phyloP scores from a whole-genome alignment of 257 asterid species.

The Nicotiana benthamiana region DNA sequence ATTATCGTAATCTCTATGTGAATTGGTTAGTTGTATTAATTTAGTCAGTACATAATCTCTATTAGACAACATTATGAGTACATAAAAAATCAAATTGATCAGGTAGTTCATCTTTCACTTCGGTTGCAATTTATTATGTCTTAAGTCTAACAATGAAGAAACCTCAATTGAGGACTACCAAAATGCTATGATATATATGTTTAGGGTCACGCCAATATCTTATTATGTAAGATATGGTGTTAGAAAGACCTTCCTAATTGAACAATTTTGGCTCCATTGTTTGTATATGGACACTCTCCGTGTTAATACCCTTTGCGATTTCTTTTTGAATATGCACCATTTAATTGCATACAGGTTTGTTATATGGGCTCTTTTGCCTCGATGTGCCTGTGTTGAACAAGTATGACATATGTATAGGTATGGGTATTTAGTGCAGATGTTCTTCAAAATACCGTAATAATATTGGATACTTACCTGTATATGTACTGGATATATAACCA shows the following conservation, averaged over 20 bases:
- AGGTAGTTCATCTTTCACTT: not conserved
- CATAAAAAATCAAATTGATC: not conserved
- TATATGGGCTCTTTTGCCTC: not conserved
- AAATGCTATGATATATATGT: not conserved
- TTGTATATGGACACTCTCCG: not conserved
- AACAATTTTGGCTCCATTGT: not conserved
- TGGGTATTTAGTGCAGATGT: not conserved
- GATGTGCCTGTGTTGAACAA: not conserved
- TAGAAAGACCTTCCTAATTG: not conserved
- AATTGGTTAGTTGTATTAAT: not conserved
- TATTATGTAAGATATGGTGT: not conserved
- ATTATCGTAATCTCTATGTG: not conserved
- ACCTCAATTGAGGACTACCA: not conserved
- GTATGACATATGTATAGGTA: not conserved
- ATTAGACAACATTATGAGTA: too few relatives aligned
- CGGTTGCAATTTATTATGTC: not conserved
- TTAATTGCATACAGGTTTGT: not conserved
- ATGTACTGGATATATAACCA: not conserved
- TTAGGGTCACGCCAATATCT: not conserved
- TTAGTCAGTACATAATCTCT: not conserved
- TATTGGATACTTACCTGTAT: not conserved
- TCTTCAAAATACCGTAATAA: not conserved
- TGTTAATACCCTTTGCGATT: not conserved
- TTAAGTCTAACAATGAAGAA: not conserved
- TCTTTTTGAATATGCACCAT: not conserved